Evolutionary conservation across 2,329 filamentous ascomycete genomes (phyloP).

Genomic region (Neospermospora avenae): DNA sequence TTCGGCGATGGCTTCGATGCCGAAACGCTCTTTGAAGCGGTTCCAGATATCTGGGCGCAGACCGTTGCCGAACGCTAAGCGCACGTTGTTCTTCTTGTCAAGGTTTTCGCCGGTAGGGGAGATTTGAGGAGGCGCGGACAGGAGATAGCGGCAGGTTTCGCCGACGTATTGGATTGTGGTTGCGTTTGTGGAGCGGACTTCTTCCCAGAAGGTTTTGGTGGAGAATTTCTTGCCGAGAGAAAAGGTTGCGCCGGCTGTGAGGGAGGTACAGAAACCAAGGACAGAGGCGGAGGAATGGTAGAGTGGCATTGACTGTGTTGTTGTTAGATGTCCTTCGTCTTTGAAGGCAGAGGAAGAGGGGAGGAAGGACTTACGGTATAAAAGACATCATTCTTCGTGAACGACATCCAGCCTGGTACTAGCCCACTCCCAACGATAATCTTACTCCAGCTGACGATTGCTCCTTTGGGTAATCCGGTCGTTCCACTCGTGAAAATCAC

Average conservation of each 20-base stretch:
- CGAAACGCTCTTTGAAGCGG: slow-evolving; percentile 76
- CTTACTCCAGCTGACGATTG: slow-evolving; percentile 72
- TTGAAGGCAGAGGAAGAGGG: not conserved
- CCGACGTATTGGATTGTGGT: slow-evolving; percentile 85
- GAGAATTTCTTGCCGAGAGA: slow-evolving; percentile 77
- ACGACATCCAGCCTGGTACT: slow-evolving; percentile 51
- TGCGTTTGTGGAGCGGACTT: slow-evolving; percentile 66
- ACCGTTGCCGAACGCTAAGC: slow-evolving; percentile 78
- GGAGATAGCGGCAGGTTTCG: slow-evolving; percentile 79
- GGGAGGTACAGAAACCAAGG: slow-evolving; percentile 61
- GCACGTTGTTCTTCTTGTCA: slow-evolving; percentile 71
- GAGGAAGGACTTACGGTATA: slow-evolving; percentile 60
- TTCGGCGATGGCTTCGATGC: slow-evolving; percentile 68
- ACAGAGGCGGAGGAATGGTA: slow-evolving; percentile 80
- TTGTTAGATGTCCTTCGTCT: slow-evolving; percentile 3
- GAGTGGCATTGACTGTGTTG: slow-evolving; percentile 73
- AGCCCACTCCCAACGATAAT: slow-evolving; percentile 52
- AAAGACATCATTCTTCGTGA: slow-evolving; percentile 64
- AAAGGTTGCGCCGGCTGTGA: slow-evolving; percentile 62
- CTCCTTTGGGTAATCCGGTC: slow-evolving; percentile 78
- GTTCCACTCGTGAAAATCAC: slow-evolving; percentile 87
- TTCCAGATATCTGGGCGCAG: slow-evolving; percentile 84
- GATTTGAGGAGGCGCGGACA: slow-evolving; percentile 59
- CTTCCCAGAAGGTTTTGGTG: slow-evolving; percentile 71
- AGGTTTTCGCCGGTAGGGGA: slow-evolving; percentile 66